Evolutionary conservation across 176 grass and related monocot species (phyloP), one percentile per base, ranked within the genome.

Genomic region (Paspalum vaginatum): DNA sequence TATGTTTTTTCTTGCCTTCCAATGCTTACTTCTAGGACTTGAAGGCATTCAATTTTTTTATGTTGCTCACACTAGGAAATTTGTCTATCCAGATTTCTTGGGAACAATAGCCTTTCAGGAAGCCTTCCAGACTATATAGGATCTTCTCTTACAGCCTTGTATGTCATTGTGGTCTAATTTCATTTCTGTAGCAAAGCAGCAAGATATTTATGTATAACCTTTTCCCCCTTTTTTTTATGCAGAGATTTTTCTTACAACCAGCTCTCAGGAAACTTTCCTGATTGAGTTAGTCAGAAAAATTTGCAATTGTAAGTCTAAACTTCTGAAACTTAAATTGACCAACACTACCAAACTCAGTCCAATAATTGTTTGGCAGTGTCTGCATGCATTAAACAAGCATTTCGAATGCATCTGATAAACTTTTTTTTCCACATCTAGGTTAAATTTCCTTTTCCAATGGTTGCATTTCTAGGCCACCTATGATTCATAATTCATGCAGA

Each of bases 191-290:
- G 52, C 66, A 74, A 73, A 83, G 2, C 0, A 58, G 10, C 6
- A 21, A 1, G 6, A 5, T 11, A 4, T 65, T 71, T 20, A 7
- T 81, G 25, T 76, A n/a, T 76, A 61, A 88, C 59, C 4, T 48
- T 74, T 8, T 5, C 65, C 37, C 22, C 58, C 66, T 22, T 48
- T 21, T 5, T 59, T 84, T 47, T 62, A 17, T 77, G 69, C 39
- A 98, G 92, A 84, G 92, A 98, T 74, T 88, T 98, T 76, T 94
- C 95, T 25, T 94, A 94, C 86, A 94, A 98, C 86, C 88, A 94
- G 49, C 83, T 98, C 41, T 84, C 83, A 62, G 95, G 92, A 84
- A 86, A 8, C 14, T 88, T 92, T 81, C 92, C 92, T 83, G 84
- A 90, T 83, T 98, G 95, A 92, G 65, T 63, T 85, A 74, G 17